Evolutionary conservation across 768 basidiomycete genomes (phyloP), one percentile per base, ranked within the genome.

Genomic region (Termitomyces titanicus): DNA sequence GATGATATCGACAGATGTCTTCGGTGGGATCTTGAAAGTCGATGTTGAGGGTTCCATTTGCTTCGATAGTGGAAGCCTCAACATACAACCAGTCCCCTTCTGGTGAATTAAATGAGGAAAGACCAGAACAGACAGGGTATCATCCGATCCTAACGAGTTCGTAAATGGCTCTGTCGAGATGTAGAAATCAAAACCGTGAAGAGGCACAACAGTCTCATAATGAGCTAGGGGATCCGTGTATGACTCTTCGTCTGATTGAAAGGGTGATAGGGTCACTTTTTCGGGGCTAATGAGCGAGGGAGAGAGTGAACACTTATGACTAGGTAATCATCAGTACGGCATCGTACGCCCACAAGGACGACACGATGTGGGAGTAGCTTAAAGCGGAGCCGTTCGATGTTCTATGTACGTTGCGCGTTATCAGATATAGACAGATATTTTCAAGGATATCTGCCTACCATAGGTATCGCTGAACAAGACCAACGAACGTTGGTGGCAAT

Each of bases 381-480:
- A 37, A 74, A 66, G 44, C 69, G 70, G 7, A 75, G 43, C 53
- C 69, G 65, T 20, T 67, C 63, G 24, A 74, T 66, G 20, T 63
- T 58, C 73, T 74, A 47, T 13, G 49, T 5, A 53, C n/a, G n/a
- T 37, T 49, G 43, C 24, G 49, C 29, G 35, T 20, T 25, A 47
- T 20, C 47, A 13, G n/a, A n/a, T n/a, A 59, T 37, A 65, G 6
- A 63, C 55, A 64, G 69, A 47, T 3, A 20, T 29, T 56, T 31
- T 35, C 35, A 17, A 52, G 20, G 47, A 7, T 6, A 22, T 22
- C 18, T 24, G 38, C 61, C 13, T 39, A 61, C 61, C 47, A 29
- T 34, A 27, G 53, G 57, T 24, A 57, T 40, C 24, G 25, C n/a
- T 8, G 58, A 54, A 34, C 55, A 49, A 45, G 35, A 54, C 54